Base-by-base conservation (phyloP, 2,329 filamentous ascomycete species). In the Lizonia empirigonia region DNA sequence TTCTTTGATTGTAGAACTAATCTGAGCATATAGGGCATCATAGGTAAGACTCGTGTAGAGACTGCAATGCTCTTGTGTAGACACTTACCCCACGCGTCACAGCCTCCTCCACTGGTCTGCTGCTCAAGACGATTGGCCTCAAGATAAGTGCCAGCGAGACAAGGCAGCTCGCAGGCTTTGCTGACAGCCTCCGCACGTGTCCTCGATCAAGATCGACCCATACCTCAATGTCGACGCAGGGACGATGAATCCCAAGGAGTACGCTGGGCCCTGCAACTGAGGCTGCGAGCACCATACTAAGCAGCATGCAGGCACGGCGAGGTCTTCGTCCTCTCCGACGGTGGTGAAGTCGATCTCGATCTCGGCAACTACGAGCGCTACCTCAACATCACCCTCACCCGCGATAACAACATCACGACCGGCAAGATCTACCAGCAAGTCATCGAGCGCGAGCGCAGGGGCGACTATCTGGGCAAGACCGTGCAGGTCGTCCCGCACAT, bases 331-430 rank as follows among this genome's bases (percentile, higher is more conserved):
- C 82, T 94, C 50, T 85, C 90, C 63, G 90, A 94, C 67, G 90
- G 90, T 58, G 89, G 89, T 61, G 89, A 90, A 74, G 83, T 86
- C 57, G 87, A 90, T 67, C 82, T 90, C 51, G 87, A 90, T 70
- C 79, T 90, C 26, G 87, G 87, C 59, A 90, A 90, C 74, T 90
- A 89, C 75, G 87, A 90, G 72, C 82, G 87, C 34, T 96, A 96
- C 71, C 85, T 96, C 46, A 87, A 87, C 67, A 87, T 93, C 59
- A 89, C 87, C 47, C 81, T 97, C 55, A 90, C 85, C 7, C 82
- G 87, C 55, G 91, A 96, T 64, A 91, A 93, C 79, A 97, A 97
- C 76, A 96, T 99, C 75, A 99, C 94, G 3, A 96, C 93, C 5
- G 94, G 94, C 70, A 97, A 97, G 79, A 91, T 97, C 63, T 97